These are phyloP conservation scores for Geotrichum aggregatum DNA, from an alignment of 1,139 yeast genomes.

Conservation along the genomic window DNA sequence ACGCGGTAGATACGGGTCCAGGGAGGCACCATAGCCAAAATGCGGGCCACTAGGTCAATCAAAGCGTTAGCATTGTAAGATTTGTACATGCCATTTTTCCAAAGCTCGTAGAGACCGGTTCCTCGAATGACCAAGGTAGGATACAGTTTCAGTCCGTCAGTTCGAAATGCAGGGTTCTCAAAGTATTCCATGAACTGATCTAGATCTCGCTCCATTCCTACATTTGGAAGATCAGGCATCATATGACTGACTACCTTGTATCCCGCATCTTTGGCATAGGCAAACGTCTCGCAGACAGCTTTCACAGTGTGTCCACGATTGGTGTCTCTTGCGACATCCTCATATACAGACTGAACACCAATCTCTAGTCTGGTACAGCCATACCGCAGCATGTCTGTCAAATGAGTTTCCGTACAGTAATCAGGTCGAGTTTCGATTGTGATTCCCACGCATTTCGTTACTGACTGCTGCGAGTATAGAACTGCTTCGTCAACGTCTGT, in stretches of 20 bases:
- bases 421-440: constrained; percentile 98
- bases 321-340: constrained; percentile 97
- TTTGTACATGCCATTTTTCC: constrained; percentile 94
- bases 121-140: constrained; percentile 97
- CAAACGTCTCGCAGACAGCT: constrained; percentile 93
- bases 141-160: constrained; percentile 91
- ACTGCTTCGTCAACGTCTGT: constrained; percentile 87
- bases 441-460: constrained; percentile 96
- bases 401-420: constrained; percentile 93
- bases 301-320: constrained; percentile 97
- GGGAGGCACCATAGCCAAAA: constrained; percentile 93
- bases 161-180: constrained; percentile 93
- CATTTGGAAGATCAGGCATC: constrained; percentile 99
- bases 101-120: constrained; percentile 91
- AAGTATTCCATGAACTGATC: constrained; percentile 95
- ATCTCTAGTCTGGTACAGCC: constrained; percentile 97
- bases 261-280: constrained; percentile 95
- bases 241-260: constrained; percentile 95
- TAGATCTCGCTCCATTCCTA: constrained; percentile 96
- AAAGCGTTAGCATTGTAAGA: constrained; percentile 93
- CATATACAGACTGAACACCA: constrained; percentile 96
- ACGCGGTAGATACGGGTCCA: constrained; percentile 99
- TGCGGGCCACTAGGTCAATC: constrained; percentile 91
- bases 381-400: constrained; percentile 90
- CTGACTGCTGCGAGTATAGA: constrained; percentile 83